phyloP scores from a whole-genome alignment of 2,329 filamentous ascomycete species.

The Pseudogymnoascus sp. region DNA sequence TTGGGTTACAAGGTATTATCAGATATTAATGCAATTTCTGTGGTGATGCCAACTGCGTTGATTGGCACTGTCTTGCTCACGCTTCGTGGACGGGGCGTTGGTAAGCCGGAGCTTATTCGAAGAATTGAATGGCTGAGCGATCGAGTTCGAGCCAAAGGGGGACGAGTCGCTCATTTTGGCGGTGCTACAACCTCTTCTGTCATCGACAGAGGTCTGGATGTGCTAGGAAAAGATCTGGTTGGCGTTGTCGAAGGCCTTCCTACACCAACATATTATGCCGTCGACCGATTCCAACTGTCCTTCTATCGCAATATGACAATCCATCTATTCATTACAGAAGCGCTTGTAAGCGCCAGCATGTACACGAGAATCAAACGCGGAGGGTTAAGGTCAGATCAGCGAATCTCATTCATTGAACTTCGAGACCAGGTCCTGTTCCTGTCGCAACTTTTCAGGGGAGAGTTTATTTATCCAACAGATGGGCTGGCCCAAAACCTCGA shows the following conservation, averaged over 20 bases:
- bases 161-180: conserved; percentile 88
- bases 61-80: conserved; percentile 92
- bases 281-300: conserved; percentile 92
- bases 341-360: conserved; percentile 81
- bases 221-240: conserved; percentile 83
- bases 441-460: conserved; percentile 86
- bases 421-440: conserved; percentile 78
- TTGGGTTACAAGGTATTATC: conserved; percentile 87
- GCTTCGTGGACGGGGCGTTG: conserved; percentile 82
- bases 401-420: conserved; percentile 68
- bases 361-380: conserved; percentile 88
- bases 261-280: conserved; percentile 89
- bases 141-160: conserved; percentile 76
- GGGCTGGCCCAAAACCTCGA: conserved; percentile 75
- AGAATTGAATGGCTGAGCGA: conserved; percentile 85
- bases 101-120: conserved; percentile 75
- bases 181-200: conserved; percentile 72
- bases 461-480: conserved; percentile 93
- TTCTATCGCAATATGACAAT: conserved; percentile 99
- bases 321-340: conserved; percentile 91
- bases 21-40: conserved; percentile 92
- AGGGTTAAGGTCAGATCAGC: conserved; percentile 73
- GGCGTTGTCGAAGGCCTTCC: conserved; percentile 71
- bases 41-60: conserved; percentile 95
- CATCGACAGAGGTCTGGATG: conserved; percentile 82